Evolutionary conservation across 2,329 filamentous ascomycete genomes (phyloP), one percentile per base, ranked within the genome.

Genomic region (Cladosporium sp.): DNA sequence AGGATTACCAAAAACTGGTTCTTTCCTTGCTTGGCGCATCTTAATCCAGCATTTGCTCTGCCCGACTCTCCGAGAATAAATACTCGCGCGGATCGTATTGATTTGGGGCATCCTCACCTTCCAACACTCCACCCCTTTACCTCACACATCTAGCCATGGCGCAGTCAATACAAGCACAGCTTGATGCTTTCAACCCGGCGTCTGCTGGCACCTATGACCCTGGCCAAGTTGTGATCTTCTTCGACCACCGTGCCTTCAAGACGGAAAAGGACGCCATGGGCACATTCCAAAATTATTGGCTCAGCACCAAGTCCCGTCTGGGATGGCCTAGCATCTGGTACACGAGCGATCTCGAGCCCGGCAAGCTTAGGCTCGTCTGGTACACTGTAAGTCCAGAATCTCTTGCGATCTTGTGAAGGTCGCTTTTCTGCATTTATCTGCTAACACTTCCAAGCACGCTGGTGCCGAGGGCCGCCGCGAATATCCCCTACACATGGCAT

Each of bases 201-300:
- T 63, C 55, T 37, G 61, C 64, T 9, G 68, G 66, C n/a, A 59
- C 40, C 25, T 66, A 71, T 55, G 64, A 72, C 50, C 67, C 69
- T 3, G 70, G 70, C 42, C 60, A 63, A 30, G 61, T 72, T 25
- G 62, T 67, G 22, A 68, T 72, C 45, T 68, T 71, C 58, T 72
- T 68, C 64, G 70, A 72, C 59, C 63, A 66, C 60, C 63, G 70
- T 45, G 62, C 63, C 39, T 65, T 63, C 47, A 59, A 61, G 20
- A 55, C 61, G 17, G 60, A 61, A 28, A 61, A 69, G 11, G 67
- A 70, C 59, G 59, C 69, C 42, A 60, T 68, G 54, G 63, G 65
- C 11, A 55, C 43, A 3, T 66, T 64, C 40, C 67, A 69, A 25
- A 63, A 58, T 9, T 68, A 66, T 60, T 69, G 65, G 49, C 60